Conservation (phyloP, 345 rosid genomes). For the Eutrema heterophyllum region DNA sequence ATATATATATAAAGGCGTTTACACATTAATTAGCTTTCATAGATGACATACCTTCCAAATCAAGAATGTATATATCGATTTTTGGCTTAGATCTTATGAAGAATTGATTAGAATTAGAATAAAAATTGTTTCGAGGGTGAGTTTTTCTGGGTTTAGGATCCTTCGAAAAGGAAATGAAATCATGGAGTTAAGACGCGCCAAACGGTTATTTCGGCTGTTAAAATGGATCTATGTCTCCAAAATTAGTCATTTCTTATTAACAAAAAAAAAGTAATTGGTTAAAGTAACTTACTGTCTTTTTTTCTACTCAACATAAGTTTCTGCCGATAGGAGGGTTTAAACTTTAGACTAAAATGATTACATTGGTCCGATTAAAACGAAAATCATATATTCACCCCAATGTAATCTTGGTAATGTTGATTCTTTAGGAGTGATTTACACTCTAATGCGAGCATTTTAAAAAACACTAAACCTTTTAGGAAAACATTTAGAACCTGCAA, state of each 20-base stretch:
- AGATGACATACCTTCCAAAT: conserved; percentile 20
- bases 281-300: too few species aligned
- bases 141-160: conserved; percentile 23
- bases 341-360: too few species aligned
- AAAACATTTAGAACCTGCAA: too few species aligned
- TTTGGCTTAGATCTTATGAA: background rate
- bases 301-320: too few species aligned
- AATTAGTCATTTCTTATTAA: background rate
- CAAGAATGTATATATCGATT: background rate
- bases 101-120: background rate
- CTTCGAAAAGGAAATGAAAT: conserved; percentile 24
- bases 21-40: too few species aligned
- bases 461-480: too few species aligned
- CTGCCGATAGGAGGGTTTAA: too few species aligned
- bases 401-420: too few species aligned
- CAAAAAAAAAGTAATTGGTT: background rate
- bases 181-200: conserved; percentile 30
- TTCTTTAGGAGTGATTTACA: too few species aligned
- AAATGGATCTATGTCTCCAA: conserved; percentile 44
- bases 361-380: too few species aligned
- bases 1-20: background rate
- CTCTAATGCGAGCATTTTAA: too few species aligned
- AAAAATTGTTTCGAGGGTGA: background rate
- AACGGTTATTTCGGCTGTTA: conserved; percentile 48
- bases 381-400: too few species aligned